Evolutionary conservation across 225 moss, liverwort and hornwort genomes (phyloP), one percentile per base, ranked within the genome.

Genomic region (Neckera pumila): DNA sequence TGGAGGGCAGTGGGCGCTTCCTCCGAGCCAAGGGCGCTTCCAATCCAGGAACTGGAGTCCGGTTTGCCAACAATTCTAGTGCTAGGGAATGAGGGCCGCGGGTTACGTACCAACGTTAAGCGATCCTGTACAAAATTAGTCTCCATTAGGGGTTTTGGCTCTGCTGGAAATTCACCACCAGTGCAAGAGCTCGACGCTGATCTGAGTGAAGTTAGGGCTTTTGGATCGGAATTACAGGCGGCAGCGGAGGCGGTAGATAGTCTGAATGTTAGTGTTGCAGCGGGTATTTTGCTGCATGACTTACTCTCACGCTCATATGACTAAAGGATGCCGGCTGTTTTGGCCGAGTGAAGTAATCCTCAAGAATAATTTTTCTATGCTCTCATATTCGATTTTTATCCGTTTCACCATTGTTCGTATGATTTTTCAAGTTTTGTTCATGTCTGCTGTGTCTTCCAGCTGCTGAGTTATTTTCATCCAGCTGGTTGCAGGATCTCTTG

Each of bases 181-280:
- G 91, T 88, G 64, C 85, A 90, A 62, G 91, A 95, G 66, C 34
- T 71, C 54, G 82, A 80, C 67, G n/a, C 80, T 80, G 87, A 84
- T 36, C 73, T 76, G 60, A 89, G 72, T 71, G 91, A 91, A 70
- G 85, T 14, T 49, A 59, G 79, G 60, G 45, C 83, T 86, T 87
- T 80, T 51, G 69, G 86, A 51, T 87, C 89, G 54, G 93, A 93
- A 86, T 45, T 79, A n/a, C 82, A 89, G 86, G 89, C 94, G 38
- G 93, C 94, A 71, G 89, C 90, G 5, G 91, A 87, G 75, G 94
- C 97, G 30, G 96, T 99, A 70, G 99, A 99, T 90, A 99, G 99
- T 92, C 86, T 99, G 88, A 99, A 99, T 89, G 99, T 99, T 63
- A 99, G 99, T 89, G 99, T 99, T 80, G 99, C 99, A 51, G 95